Conservation (phyloP, 306 rosid species). For the Cicer arietinum region DNA sequence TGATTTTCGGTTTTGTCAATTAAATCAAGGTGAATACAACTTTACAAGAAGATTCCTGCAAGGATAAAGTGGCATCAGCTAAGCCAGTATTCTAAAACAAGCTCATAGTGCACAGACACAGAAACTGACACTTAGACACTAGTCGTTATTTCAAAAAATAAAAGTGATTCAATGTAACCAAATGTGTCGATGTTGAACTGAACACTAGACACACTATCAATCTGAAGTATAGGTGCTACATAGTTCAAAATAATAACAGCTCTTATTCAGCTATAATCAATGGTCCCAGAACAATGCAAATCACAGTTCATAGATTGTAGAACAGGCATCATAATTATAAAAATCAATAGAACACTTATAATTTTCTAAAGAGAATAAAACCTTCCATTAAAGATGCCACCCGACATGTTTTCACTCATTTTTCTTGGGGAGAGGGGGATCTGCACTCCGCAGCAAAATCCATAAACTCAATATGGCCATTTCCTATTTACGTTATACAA, state of each 20-base stretch:
- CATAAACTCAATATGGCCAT: slow-evolving; percentile 30
- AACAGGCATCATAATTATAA: not conserved
- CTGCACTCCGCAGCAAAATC: not conserved
- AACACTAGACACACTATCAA: no score
- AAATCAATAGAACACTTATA: slow-evolving; percentile 5
- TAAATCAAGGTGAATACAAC: not conserved
- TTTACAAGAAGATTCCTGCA: not conserved
- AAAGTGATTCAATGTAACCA: no score
- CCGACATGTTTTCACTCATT: not conserved
- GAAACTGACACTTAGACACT: no score
- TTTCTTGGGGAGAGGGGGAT: not conserved
- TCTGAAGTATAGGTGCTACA: no score
- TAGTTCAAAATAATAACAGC: slow-evolving; percentile 10
- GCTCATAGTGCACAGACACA: not conserved
- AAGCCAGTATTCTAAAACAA: slow-evolving; percentile 27
- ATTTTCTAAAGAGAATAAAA: slow-evolving; percentile 2
- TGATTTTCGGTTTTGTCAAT: not conserved
- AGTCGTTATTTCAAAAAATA: no score
- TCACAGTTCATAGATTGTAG: slow-evolving; percentile 14
- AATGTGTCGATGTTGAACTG: no score
- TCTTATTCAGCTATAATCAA: slow-evolving; percentile 20
- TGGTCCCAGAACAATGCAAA: not conserved
- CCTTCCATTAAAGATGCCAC: not conserved
- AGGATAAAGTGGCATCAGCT: slow-evolving; percentile 24
- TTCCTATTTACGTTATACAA: slow-evolving; percentile 19